Base-by-base conservation (phyloP, 805 yeast genomes). In the Candida coquimbonensis region DNA sequence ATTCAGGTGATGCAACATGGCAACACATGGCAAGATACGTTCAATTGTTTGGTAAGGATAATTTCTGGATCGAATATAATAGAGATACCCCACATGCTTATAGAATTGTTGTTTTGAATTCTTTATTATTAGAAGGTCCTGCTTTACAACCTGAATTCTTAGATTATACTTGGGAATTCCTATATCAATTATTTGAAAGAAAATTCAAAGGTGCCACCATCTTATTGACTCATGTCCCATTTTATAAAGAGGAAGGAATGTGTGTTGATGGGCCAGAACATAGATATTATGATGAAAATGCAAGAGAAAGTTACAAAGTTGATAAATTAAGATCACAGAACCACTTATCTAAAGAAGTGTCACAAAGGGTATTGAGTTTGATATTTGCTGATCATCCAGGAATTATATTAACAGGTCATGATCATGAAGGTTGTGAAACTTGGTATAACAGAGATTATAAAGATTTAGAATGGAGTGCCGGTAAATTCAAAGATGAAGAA, bases 1-100 rank as follows among this genome's bases (percentile, higher is more conserved):
- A 93, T 61, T 78, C 86, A 40, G 98, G 98, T 0, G 99, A 93
- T 64, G 87, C 95, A 36, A 89, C 96, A 0, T 80, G 81, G 69
- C 96, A 87, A 57, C 95, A 95, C 57, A 78, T 88, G 80, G 78
- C 87, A 1, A 72, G 99, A 53, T 93, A 80, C 67, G 73, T 72
- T 45, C 67, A 68, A 36, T 67, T 84, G 27, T 93, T 85, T 65
- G 99, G 99, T 32, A 78, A 80, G 54, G 87, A 88, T 56, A 91
- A 91, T 64, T 91, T 72, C 60, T 87, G 87, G 67, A 77, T 84
- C 42, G 85, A 83, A 60, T 81, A 83, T 55, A 79, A 80, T 50
- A 63, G 67, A 34, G 81, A 77, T 19, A 75, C 80, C 0, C 75
- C 78, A 36, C 78, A 80, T 50, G 84, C 87, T n/a, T 88, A 88